phyloP scores from a whole-genome alignment of 495 filamentous ascomycete species.

The Massariosphaeria phaeospora region DNA sequence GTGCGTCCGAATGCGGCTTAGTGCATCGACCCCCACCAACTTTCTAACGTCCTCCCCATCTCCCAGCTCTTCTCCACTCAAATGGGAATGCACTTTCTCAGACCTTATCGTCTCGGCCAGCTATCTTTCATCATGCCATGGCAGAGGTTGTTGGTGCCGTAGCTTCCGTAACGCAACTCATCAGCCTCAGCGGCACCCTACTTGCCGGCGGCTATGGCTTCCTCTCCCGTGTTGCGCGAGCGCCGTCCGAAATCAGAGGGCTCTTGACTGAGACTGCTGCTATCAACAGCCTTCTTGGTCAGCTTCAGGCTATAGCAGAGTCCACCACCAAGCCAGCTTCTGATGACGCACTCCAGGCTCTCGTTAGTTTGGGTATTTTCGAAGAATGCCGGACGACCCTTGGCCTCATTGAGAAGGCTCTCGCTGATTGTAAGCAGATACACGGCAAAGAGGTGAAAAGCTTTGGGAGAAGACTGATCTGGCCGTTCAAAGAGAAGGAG shows the following conservation, averaged over 20 bases:
- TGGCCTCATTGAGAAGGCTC: not conserved
- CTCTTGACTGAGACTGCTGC: not conserved
- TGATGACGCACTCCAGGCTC: not conserved
- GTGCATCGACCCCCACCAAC: too few relatives aligned
- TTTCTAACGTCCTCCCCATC: too few relatives aligned
- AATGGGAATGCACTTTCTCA: too few relatives aligned
- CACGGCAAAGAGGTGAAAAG: not conserved
- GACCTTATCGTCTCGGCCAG: too few relatives aligned
- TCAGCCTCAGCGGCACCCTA: not conserved
- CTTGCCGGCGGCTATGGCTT: slow-evolving; percentile 3
- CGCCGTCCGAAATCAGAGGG: not conserved
- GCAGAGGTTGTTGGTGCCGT: not conserved
- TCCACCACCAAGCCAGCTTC: not conserved
- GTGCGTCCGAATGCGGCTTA: too few relatives aligned
- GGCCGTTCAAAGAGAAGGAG: slow-evolving; percentile 9
- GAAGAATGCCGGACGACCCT: not conserved
- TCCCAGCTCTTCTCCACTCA: too few relatives aligned
- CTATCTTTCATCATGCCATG: not conserved
- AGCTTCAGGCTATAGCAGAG: not conserved
- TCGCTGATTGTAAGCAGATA: not conserved
- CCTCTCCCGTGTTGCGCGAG: not conserved
- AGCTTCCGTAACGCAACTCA: not conserved
- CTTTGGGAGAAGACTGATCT: not conserved
- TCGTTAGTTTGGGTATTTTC: not conserved
- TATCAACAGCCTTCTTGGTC: not conserved